Evolutionary conservation across 1,284 basidiomycete genomes (phyloP).

Genomic region (Cutaneotrichosporon dermatis): DNA sequence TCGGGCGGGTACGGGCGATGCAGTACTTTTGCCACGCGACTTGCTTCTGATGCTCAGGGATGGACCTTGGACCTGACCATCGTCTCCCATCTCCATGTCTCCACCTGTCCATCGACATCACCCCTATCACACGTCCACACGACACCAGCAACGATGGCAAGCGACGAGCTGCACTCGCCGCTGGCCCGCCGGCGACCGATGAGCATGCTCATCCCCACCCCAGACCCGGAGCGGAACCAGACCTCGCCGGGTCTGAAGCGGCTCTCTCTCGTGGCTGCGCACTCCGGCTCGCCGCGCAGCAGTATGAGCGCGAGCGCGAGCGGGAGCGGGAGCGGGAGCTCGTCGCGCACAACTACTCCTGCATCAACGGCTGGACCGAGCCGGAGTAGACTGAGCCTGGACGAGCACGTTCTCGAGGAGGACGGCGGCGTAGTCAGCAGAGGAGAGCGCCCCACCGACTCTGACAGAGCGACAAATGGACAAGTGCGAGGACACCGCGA

Average conservation of each 20-base stretch:
- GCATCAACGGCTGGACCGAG: background rate
- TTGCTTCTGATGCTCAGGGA: background rate
- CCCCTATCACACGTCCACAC: background rate
- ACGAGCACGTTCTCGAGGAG: background rate
- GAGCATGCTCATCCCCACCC: background rate
- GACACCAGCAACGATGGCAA: background rate
- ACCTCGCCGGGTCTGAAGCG: constrained; percentile 20
- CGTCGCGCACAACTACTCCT: too few species aligned
- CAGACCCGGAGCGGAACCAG: background rate
- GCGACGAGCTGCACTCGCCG: background rate
- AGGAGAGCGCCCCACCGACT: too few species aligned
- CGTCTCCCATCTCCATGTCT: background rate
- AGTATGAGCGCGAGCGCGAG: background rate
- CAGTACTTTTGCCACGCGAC: background rate
- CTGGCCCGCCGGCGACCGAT: background rate
- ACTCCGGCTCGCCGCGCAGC: background rate
- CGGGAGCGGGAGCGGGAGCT: background rate
- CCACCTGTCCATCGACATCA: background rate
- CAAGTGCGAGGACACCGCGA: background rate
- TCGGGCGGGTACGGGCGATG: too few species aligned
- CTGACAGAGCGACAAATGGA: too few species aligned
- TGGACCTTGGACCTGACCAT: background rate
- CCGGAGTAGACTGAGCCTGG: background rate
- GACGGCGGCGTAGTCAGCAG: too few species aligned
- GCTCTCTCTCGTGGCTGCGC: constrained; percentile 19